Evolutionary conservation across 495 filamentous ascomycete genomes (phyloP), one percentile per base, ranked within the genome.

Genomic region (Coniosporium apollinis): DNA sequence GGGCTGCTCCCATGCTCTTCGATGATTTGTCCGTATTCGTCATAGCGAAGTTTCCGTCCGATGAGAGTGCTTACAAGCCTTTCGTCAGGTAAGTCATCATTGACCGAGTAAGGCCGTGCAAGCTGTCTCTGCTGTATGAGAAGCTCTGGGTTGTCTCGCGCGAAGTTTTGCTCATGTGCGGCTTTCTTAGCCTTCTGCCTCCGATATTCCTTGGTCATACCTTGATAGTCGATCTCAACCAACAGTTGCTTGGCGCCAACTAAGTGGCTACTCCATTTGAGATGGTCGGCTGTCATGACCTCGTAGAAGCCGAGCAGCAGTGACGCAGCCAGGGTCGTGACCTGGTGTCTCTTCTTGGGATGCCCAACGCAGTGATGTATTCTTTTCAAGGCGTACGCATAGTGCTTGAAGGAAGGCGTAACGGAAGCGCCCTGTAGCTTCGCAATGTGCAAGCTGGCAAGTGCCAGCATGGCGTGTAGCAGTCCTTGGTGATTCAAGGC

Each of bases 191-290:
- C 45, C 34, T 64, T 62, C 44, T 66, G 61, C 13, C 72, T 59
- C 16, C 74, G 69, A 28, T 89, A 69, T 34, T 79, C 71, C 34
- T 71, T 72, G 3, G 79, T 77, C 53, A 84, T 74, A 2, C 68
- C 64, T 3, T 67, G 62, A 37, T 77, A 85, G 39, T 91, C 79
- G 29, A 89, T 76, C 44, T 94, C 87, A 38, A 70, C 72, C 21
- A 96, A 58, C 15, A 97, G 65, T 36, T 87, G 76, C 30, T 76
- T 74, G 9, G 86, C 78, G 7, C 89, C 89, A 24, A 77, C 70
- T 41, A 96, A 64, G 50, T 97, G 89, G 36, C 73, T 86, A 45
- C 81, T 85, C 89, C 89, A 97, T 55, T 93, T 93, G 33, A 79
- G 70, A 48, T 94, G 89, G 45, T 97, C 89, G 11, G 85, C 89